Conservation (phyloP, 148 eudicot genomes). For the Spergularia marina region DNA sequence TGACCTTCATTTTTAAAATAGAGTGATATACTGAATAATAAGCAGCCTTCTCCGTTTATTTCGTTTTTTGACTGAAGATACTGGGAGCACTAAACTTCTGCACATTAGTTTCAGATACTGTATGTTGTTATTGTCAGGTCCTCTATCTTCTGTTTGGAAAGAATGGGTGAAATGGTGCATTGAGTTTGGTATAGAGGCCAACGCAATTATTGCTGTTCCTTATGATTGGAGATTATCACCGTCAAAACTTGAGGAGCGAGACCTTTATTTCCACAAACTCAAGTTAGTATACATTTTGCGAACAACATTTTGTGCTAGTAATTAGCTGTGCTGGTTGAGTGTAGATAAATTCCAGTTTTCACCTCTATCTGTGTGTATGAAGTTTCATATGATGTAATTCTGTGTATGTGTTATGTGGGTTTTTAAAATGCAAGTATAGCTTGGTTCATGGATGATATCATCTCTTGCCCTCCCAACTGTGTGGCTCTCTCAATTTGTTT, state of each 20-base stretch:
- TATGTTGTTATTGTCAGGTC: conserved; percentile 50
- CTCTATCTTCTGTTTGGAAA: conserved; percentile 98
- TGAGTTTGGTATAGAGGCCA: conserved; percentile 94
- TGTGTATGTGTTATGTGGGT: neutral
- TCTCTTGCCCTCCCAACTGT: conserved; percentile 3
- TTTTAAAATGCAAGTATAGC: neutral
- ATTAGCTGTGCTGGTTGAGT: neutral
- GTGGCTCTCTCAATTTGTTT: neutral
- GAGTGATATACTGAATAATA: neutral
- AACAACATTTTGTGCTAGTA: conserved; percentile 3
- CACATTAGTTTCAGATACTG: neutral
- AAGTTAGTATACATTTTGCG: conserved; percentile 48
- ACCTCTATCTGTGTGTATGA: neutral
- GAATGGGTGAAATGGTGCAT: conserved; percentile 99
- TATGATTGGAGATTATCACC: conserved; percentile 98
- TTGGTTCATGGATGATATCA: neutral
- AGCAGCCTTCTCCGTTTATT: neutral
- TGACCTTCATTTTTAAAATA: neutral
- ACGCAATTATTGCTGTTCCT: conserved; percentile 93
- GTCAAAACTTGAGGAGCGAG: conserved; percentile 95
- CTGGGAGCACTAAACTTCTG: neutral
- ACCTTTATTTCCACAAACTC: conserved; percentile 91
- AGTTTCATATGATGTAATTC: neutral
- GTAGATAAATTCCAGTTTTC: neutral
- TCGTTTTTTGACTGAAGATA: neutral